A percentile compares a stretch with the other conserved stretches of the same genome.
phyloP scores from a whole-genome alignment of 495 filamentous ascomycete species.

The Aspergillus carlsbadensis region DNA sequence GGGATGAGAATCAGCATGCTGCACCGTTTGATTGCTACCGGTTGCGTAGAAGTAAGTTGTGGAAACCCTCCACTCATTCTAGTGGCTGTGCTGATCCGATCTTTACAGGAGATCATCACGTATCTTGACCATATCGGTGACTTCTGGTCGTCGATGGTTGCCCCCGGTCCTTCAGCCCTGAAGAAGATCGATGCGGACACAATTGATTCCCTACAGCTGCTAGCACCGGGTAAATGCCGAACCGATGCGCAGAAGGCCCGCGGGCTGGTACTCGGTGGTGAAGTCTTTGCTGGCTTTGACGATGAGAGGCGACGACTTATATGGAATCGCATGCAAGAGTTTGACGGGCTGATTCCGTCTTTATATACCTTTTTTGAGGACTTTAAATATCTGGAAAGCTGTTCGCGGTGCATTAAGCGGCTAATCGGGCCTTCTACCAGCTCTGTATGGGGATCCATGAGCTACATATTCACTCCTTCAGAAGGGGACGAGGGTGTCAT shows the following conservation, averaged over 20 bases:
- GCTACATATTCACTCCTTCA: neutral
- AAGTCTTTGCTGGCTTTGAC: constrained; percentile 29
- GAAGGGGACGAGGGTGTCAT: constrained; percentile 16
- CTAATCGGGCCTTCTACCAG: constrained; percentile 12
- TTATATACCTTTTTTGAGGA: constrained; percentile 39
- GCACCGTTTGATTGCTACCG: constrained; percentile 17
- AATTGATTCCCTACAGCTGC: constrained; percentile 17
- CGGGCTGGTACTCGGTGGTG: constrained; percentile 13
- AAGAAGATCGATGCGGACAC: constrained; percentile 1
- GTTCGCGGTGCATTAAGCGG: constrained; percentile 27
- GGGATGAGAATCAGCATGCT: constrained; percentile 26
- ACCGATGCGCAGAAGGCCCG: constrained; percentile 7
- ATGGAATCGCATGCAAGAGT: constrained; percentile 15
- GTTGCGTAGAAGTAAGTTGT: constrained; percentile 17
- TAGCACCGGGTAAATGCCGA: constrained; percentile 20
- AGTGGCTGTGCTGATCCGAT: too few relatives aligned
- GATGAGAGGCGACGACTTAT: constrained; percentile 24
- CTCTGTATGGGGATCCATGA: constrained; percentile 16
- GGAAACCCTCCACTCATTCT: too few relatives aligned
- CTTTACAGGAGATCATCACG: constrained; percentile 3
- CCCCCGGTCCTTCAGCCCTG: neutral
- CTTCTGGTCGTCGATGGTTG: constrained; percentile 8
- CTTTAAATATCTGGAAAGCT: constrained; percentile 29
- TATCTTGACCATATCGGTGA: constrained; percentile 1
- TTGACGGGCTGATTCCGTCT: constrained; percentile 28